Base-by-base conservation (phyloP, 441 rosid genomes). In the Kokia cookei region DNA sequence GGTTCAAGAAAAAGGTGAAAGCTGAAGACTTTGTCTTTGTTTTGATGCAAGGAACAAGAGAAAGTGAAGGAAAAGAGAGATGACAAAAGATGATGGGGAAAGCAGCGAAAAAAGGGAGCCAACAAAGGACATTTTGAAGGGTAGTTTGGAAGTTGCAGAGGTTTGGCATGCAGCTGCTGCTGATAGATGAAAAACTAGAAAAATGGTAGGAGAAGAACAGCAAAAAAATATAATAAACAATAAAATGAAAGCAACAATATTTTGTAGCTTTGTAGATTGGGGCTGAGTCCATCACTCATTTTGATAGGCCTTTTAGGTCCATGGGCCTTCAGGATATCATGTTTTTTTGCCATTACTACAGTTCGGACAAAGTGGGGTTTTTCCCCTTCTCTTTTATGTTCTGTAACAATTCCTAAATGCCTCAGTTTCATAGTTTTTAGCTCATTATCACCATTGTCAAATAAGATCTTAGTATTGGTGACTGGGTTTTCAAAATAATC, bases 131-230 rank as follows among this genome's bases (percentile, higher is more conserved):
- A 85, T 78, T 79, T 48, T 78, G 73, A 75, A 67, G 81, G 79
- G 82, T 19, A 77, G 75, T 78, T 72, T 74, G 79, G 73, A 76
- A 79, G 81, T 72, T 72, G 60, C 75, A 80, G 84, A 71, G 80
- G 83, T 62, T 81, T 81, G 84, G 86, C 81, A 81, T 81, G 86
- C 79, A 80, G 78, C 68, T 53, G 86, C 66, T 72, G 84, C 55
- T 77, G 82, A 70, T 71, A 80, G 66, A 47, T 43, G 63, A 71
- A 66, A 65, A 72, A 12, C 27, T 61, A 50, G 32, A 54, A 27
- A 43, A 65, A 12, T 12, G 76, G 65, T 45, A 69, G 42, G 65
- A 13, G 24, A 9, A 29, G 67, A 6, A 61, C 4, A 61, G 40
- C 48, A 3, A 0, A 47, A 0, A 22, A 12, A 50, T 47, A 27